Evolutionary conservation across 148 eudicot genomes (phyloP), one percentile per base, ranked within the genome.

Genomic region (Arbutus unedo): DNA sequence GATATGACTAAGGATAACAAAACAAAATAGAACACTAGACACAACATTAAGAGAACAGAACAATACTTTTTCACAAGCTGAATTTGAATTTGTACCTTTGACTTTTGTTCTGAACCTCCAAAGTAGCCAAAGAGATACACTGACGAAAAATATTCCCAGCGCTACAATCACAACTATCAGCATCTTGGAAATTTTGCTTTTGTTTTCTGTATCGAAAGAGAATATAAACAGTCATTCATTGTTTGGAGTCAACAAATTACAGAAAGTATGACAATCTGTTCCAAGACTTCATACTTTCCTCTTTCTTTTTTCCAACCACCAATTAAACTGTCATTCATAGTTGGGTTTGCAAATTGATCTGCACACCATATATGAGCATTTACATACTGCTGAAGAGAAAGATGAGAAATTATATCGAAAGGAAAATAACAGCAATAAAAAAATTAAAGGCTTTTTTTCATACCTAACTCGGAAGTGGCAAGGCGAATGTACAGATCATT

Each of bases 401-500:
- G 21, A 23, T 21, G 14, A 64, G 9, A 50, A 50, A 8, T 9
- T 54, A 14, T 54, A 54, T 54, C 10, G 56, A 13, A 66, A 11
- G 68, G 16, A 8, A 1, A n/a, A 38, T 11, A 83, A 25, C 8
- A 8, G 1, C 72, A 62, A 4, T 38, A n/a, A 55, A 41, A 55
- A 68, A 50, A 2, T 16, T 41, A 76, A 72, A 76, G 8, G 38
- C 38, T 31, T 31, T 74, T 74, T 60, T 54, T 4, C 87, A 49
- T 85, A 92, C 95, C 91, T 31, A 91, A 64, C 78, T 89, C 93
- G 43, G 93, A 89, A 71, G 67, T 67, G 3, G 87, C 88, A 41
- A 91, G 59, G 3, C 96, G 96, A 82, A 93, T 49, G 73, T 74
- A 75, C 68, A 91, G 78, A 78, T 81, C 66, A 77, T 56, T 74